Percentiles rank a stretch among this genome's conserved stretches.
phyloP scores from a whole-genome alignment of 2,329 filamentous ascomycete genomes.

The Aotearoamyces nothofagi region DNA sequence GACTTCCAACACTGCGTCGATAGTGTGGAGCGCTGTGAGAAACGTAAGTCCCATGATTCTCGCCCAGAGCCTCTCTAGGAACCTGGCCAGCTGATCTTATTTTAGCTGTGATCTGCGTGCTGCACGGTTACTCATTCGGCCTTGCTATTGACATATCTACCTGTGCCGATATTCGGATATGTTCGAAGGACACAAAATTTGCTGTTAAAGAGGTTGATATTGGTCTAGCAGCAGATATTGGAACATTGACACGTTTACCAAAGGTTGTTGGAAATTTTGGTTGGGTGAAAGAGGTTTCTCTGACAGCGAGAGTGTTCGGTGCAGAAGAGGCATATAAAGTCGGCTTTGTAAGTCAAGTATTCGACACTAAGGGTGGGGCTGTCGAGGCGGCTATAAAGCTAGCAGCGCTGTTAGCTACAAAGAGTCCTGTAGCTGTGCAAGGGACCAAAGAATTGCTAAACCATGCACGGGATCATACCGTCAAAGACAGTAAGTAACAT shows the following conservation, averaged over 20 bases:
- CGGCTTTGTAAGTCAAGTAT: slow-evolving; percentile 55
- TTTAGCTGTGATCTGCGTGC: slow-evolving; percentile 61
- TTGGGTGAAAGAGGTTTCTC: slow-evolving; percentile 68
- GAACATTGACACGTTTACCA: slow-evolving; percentile 57
- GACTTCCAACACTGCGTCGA: slow-evolving; percentile 71
- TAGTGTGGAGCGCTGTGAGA: slow-evolving; percentile 73
- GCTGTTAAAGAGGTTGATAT: slow-evolving; percentile 75
- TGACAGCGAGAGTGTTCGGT: slow-evolving; percentile 55
- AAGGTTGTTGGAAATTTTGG: slow-evolving; percentile 55
- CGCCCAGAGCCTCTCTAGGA: no score
- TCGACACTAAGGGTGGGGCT: slow-evolving; percentile 45
- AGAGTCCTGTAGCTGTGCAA: slow-evolving; percentile 79
- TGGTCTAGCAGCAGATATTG: slow-evolving; percentile 65
- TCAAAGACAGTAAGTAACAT: slow-evolving; percentile 53
- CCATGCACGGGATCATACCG: slow-evolving; percentile 61
- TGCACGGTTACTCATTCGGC: slow-evolving; percentile 68
- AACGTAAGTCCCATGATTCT: slow-evolving; percentile 56
- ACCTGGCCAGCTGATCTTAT: no score
- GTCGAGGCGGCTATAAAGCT: slow-evolving; percentile 46
- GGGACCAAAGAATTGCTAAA: slow-evolving; percentile 81
- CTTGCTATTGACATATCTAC: slow-evolving; percentile 61
- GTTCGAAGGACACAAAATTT: slow-evolving; percentile 41
- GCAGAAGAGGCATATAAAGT: slow-evolving; percentile 53
- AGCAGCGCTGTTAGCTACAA: slow-evolving; percentile 52
- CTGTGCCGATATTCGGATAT: slow-evolving; percentile 57